Percentiles rank a stretch among this genome's conserved stretches.
These are phyloP conservation scores for Parafenestella ontariensis DNA, from an alignment of 2,329 filamentous ascomycete species.

Conservation along the genomic window DNA sequence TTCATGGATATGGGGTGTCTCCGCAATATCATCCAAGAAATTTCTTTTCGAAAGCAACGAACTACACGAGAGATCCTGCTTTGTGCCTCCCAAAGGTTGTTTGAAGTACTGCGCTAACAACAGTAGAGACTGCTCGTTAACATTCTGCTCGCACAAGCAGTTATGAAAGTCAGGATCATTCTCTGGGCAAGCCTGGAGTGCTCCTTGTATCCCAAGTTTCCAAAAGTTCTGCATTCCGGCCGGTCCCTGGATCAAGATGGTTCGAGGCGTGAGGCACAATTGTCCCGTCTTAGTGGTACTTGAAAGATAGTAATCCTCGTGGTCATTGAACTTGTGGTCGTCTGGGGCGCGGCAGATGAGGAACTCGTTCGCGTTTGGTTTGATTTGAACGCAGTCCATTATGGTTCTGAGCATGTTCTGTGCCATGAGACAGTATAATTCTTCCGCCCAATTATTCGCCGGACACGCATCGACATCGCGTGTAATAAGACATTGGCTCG, in stretches of 20 bases:
- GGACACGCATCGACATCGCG: not conserved
- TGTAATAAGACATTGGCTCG: not conserved
- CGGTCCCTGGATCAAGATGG: not conserved
- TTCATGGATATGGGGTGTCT: not conserved
- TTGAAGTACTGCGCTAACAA: conserved; percentile 1
- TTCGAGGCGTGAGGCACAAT: not conserved
- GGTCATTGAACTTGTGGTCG: not conserved
- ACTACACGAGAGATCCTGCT: not conserved
- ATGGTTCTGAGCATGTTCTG: not conserved
- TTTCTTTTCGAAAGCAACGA: not conserved
- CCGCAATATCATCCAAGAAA: not conserved
- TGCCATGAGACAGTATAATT: not conserved
- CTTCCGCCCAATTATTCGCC: not conserved
- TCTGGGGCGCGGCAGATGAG: not conserved
- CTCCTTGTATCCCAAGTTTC: not conserved
- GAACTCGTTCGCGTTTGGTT: not conserved
- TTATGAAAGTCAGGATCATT: conserved; percentile 1
- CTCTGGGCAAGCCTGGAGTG: not conserved
- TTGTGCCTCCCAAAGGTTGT: not conserved
- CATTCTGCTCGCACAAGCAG: conserved; percentile 2
- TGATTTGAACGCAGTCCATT: conserved; percentile 1
- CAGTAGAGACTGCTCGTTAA: not conserved
- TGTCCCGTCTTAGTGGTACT: not conserved
- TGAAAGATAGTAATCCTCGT: not conserved
- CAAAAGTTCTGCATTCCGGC: not conserved